phyloP scores from a whole-genome alignment of 1,284 basidiomycete genomes.

The Hypsizygus ulmarius region DNA sequence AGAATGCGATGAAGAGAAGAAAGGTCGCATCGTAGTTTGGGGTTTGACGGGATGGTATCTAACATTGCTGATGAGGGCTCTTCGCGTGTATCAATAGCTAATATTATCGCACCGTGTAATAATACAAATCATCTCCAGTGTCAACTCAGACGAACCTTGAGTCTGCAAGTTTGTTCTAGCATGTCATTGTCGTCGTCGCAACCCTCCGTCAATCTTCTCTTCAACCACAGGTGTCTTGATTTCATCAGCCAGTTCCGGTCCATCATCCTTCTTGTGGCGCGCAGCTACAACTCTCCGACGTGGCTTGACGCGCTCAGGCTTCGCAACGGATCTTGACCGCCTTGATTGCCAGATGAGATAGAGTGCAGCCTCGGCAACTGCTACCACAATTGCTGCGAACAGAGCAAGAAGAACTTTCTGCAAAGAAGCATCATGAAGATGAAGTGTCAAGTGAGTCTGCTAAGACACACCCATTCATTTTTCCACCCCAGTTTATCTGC shows the following conservation, averaged over 20 bases:
- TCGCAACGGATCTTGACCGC: constrained; percentile 24
- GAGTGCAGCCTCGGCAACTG: constrained; percentile 61
- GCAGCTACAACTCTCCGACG: constrained; percentile 18
- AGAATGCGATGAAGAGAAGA: constrained; percentile 31
- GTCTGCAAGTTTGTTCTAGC: background rate
- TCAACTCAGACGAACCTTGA: background rate
- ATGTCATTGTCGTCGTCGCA: constrained; percentile 22
- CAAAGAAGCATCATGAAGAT: constrained; percentile 11
- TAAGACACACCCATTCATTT: constrained; percentile 64
- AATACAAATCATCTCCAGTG: no score
- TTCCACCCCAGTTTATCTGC: constrained; percentile 60
- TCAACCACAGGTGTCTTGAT: constrained; percentile 15
- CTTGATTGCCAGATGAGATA: constrained; percentile 71
- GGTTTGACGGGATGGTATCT: constrained; percentile 83
- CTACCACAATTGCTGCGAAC: constrained; percentile 58
- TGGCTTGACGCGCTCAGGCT: constrained; percentile 19
- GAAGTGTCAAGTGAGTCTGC: constrained; percentile 6
- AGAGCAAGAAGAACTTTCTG: constrained; percentile 65
- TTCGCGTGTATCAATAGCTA: constrained; percentile 42
- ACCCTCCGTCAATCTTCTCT: constrained; percentile 15
- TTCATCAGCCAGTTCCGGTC: constrained; percentile 1
- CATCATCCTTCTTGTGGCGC: constrained; percentile 36
- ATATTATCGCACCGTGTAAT: background rate
- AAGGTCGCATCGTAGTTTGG: constrained; percentile 66
- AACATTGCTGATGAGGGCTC: constrained; percentile 51